phyloP scores from a whole-genome alignment of 169 alveolate species.

The Plasmodium coatneyi region DNA sequence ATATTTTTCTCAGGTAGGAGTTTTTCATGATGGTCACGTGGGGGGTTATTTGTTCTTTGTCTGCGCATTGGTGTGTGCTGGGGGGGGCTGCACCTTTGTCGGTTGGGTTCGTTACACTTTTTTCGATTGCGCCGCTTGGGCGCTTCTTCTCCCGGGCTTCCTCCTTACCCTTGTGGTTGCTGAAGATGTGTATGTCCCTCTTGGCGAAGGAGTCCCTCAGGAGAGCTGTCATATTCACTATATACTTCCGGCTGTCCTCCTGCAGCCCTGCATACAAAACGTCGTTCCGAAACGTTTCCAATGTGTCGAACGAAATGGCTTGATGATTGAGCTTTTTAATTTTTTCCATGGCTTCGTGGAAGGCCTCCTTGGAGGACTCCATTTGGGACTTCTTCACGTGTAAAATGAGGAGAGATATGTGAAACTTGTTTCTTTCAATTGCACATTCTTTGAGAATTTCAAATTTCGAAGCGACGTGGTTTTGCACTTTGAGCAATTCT shows the following conservation, averaged over 20 bases:
- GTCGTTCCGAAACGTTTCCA: slow-evolving; percentile 68
- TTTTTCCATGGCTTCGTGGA: slow-evolving; percentile 34
- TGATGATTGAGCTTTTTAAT: slow-evolving; percentile 26
- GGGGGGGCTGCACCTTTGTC: neutral
- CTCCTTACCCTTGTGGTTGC: neutral
- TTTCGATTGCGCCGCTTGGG: neutral
- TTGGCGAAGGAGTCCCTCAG: slow-evolving; percentile 23
- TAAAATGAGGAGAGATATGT: slow-evolving; percentile 59
- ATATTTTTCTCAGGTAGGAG: slow-evolving; percentile 20
- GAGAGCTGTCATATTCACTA: neutral
- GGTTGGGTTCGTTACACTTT: neutral
- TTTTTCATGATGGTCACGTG: slow-evolving; percentile 72
- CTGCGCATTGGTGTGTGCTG: neutral
- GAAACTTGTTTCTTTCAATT: slow-evolving; percentile 59
- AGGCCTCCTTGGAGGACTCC: slow-evolving; percentile 46
- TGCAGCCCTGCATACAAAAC: slow-evolving; percentile 46
- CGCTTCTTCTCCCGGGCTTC: neutral
- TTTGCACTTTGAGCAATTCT: slow-evolving; percentile 58
- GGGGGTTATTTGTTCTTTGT: slow-evolving; percentile 22
- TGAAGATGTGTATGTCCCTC: slow-evolving; percentile 43
- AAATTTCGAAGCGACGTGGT: slow-evolving; percentile 28
- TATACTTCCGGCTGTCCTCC: slow-evolving; percentile 26
- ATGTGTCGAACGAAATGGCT: slow-evolving; percentile 12
- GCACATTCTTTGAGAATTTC: slow-evolving; percentile 50
- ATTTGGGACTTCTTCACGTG: slow-evolving; percentile 32